phyloP scores from a whole-genome alignment of 345 rosid species.

The Lagerstroemia speciosa region DNA sequence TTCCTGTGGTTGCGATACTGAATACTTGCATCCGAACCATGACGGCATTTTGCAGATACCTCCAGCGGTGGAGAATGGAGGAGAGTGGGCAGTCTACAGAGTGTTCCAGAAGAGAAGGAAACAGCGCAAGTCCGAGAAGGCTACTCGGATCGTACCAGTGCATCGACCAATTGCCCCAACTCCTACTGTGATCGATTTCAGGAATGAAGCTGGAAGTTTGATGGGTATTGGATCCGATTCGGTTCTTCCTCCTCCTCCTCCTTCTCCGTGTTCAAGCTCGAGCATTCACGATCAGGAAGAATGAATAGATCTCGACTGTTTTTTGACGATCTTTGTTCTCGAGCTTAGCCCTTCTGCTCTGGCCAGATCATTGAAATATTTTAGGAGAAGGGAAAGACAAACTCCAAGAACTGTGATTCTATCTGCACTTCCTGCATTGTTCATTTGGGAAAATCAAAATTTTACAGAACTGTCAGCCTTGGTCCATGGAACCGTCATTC shows the following conservation, averaged over 20 bases:
- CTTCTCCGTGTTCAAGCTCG: slow-evolving; percentile 52
- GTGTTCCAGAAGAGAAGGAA: slow-evolving; percentile 52
- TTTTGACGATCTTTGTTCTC: slow-evolving; percentile 9
- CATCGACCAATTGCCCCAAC: too few species aligned
- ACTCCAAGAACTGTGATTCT: too few species aligned
- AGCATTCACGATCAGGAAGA: slow-evolving; percentile 7
- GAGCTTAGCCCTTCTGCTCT: neutral
- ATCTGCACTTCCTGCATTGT: neutral
- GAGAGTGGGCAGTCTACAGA: slow-evolving; percentile 58
- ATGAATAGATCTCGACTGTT: neutral
- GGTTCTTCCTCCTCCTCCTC: slow-evolving; percentile 27
- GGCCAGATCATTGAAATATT: neutral
- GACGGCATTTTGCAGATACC: slow-evolving; percentile 25
- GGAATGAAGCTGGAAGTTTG: slow-evolving; percentile 26
- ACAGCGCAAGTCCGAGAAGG: slow-evolving; percentile 13
- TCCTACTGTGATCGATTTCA: slow-evolving; percentile 21
- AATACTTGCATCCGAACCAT: neutral
- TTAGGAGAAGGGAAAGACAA: too few species aligned
- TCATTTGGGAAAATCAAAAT: neutral
- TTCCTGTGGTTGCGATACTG: neutral
- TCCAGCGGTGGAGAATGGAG: slow-evolving; percentile 12
- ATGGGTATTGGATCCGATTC: slow-evolving; percentile 11
- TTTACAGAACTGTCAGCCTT: neutral
- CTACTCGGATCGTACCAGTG: too few species aligned
- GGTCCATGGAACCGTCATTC: too few species aligned